phyloP scores from a whole-genome alignment of 1,284 basidiomycete genomes.

The Microbotryum lychnidis-dioicae region DNA sequence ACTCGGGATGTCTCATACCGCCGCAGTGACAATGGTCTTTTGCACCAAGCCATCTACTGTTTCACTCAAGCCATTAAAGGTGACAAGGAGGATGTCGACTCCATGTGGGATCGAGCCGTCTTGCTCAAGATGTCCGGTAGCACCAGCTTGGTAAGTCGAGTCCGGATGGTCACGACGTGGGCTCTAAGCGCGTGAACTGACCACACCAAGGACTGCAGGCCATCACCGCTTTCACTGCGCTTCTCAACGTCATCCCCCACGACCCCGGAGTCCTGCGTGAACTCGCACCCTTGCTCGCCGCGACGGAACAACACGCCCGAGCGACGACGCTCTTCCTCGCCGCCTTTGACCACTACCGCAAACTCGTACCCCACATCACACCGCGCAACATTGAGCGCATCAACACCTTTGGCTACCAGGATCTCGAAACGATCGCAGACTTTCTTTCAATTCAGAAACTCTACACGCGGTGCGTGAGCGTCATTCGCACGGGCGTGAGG shows the following conservation, averaged over 20 bases:
- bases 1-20: conserved; percentile 4
- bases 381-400: conserved; percentile 10
- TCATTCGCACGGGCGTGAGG: conserved; percentile 66
- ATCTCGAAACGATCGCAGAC: conserved; percentile 67
- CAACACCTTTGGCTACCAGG: conserved; percentile 38
- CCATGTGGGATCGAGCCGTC: conserved; percentile 81
- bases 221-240: conserved; percentile 61
- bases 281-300: conserved; percentile 67
- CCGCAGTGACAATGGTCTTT: conserved; percentile 56
- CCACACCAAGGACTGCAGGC: conserved; percentile 47
- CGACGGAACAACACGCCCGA: conserved; percentile 55
- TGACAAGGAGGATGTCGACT: conserved; percentile 71
- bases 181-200: too few species aligned
- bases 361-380: conserved; percentile 34
- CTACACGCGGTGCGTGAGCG: conserved; percentile 59
- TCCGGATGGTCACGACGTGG: not conserved
- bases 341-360: conserved; percentile 48
- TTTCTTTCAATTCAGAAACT: conserved; percentile 64
- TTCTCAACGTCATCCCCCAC: conserved; percentile 68
- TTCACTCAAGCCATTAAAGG: conserved; percentile 72
- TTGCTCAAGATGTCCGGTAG: conserved; percentile 71
- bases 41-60: conserved; percentile 85
- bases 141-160: conserved; percentile 51
- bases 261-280: conserved; percentile 72
- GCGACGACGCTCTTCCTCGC: conserved; percentile 60